Evolutionary conservation across 1,284 basidiomycete species (phyloP).

Genomic region (Puccinia coronata): DNA sequence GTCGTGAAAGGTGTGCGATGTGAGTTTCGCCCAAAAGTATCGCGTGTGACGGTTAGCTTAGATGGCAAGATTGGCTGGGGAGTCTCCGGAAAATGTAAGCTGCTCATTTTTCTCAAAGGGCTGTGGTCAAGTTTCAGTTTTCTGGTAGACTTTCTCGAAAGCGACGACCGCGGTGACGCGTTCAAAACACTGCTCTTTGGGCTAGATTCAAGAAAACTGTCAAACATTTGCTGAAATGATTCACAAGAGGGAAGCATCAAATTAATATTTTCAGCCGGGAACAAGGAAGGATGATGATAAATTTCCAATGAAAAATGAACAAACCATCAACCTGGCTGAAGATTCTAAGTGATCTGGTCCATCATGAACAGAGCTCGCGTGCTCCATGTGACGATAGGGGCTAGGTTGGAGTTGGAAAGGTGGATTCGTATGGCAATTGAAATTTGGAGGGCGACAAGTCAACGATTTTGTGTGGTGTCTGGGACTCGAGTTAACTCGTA

Average conservation of each 20-base stretch:
- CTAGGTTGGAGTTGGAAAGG: slow-evolving; percentile 25
- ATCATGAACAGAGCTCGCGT: neutral
- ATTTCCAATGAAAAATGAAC: neutral
- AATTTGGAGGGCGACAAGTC: neutral
- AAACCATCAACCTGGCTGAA: slow-evolving; percentile 26
- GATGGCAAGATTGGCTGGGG: neutral
- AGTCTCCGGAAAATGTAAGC: slow-evolving; percentile 4
- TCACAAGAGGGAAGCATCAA: neutral
- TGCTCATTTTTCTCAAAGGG: neutral
- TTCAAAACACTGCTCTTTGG: slow-evolving; percentile 11
- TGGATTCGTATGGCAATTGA: neutral
- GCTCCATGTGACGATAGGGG: slow-evolving; percentile 21
- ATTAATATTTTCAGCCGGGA: neutral
- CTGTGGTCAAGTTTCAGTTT: slow-evolving; percentile 14
- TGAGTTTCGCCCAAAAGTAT: neutral
- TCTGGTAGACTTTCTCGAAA: slow-evolving; percentile 9
- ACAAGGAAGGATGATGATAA: neutral
- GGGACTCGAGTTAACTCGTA: neutral
- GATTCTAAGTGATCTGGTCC: slow-evolving; percentile 31
- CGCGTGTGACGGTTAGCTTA: neutral
- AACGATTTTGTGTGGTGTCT: neutral
- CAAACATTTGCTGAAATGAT: slow-evolving; percentile 13
- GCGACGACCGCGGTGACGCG: neutral
- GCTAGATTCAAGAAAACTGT: slow-evolving; percentile 17
- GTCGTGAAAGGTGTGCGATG: neutral